phyloP scores from a whole-genome alignment of 768 basidiomycete species.

The Podaxis sp. region DNA sequence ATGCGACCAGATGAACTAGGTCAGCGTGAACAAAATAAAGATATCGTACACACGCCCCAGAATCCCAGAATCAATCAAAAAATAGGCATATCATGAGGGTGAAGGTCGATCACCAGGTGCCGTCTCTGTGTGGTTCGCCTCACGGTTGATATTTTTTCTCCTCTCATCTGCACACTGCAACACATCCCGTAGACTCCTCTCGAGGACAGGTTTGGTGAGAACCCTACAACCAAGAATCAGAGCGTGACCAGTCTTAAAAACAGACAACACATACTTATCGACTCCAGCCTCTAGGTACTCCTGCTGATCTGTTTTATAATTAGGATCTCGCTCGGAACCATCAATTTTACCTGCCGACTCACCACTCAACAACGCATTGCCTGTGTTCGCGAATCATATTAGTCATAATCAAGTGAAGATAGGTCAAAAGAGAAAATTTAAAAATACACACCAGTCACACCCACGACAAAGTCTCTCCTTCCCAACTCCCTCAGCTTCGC shows the following conservation, averaged over 20 bases:
- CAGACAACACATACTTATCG: slow-evolving; percentile 53
- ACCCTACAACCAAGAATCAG: slow-evolving; percentile 42
- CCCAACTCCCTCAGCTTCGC: slow-evolving; percentile 63
- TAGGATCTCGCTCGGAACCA: slow-evolving; percentile 7
- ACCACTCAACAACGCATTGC: slow-evolving; percentile 55
- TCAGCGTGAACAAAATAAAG: slow-evolving; percentile 2
- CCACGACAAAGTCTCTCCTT: slow-evolving; percentile 77
- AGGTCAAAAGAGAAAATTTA: neutral
- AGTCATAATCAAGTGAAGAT: slow-evolving; percentile 2
- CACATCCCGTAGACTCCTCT: slow-evolving; percentile 49
- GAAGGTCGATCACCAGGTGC: slow-evolving; percentile 1
- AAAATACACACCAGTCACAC: slow-evolving; percentile 60
- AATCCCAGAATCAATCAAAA: neutral
- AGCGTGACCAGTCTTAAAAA: slow-evolving; percentile 11
- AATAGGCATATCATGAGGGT: slow-evolving; percentile 1
- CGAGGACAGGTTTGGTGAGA: slow-evolving; percentile 78
- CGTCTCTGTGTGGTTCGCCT: slow-evolving; percentile 14
- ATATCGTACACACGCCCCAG: slow-evolving; percentile 14
- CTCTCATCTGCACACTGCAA: slow-evolving; percentile 45
- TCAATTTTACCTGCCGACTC: slow-evolving; percentile 20
- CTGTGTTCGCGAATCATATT: slow-evolving; percentile 25
- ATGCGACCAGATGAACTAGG: neutral
- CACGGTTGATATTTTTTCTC: slow-evolving; percentile 33
- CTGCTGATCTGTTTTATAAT: slow-evolving; percentile 56
- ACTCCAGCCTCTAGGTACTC: slow-evolving; percentile 77